Base-by-base conservation (phyloP, 805 yeast species). In the Brettanomyces custersianus region DNA sequence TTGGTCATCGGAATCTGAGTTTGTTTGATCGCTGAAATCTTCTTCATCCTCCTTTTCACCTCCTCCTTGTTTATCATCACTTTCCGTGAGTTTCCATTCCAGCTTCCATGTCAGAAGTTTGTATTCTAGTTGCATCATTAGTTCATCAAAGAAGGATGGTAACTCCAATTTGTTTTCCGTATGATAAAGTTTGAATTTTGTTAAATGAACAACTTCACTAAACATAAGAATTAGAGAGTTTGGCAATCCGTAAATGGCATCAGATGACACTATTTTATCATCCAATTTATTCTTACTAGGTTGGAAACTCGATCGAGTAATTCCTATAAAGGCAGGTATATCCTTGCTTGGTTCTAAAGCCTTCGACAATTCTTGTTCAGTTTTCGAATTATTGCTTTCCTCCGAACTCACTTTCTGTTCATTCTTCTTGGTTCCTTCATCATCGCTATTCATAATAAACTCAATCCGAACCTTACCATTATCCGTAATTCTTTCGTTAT, bases 221-320 rank as follows among this genome's bases (percentile, higher is more conserved):
- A 86, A 83, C 36, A 85, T 59, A 17, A 77, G 47, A 37, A 84
- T 78, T 29, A 86, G 61, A 3, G 94, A 80, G 49, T 82, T 84
- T 6, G 95, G 95, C 38, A 86, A 61, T 1, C 95, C 95, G 52
- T 83, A 85, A 34, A 85, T 62, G 0, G 88, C 83, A 54, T 82
- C 94, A 1, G 88, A 78, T 7, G 87, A 77, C 42, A 80, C 66
- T 36, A 72, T 65, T 42, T 74, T 73, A 48, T 72, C 74, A 38
- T 71, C 72, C 25, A 68, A 59, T 45, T 70, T 73, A 40, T 57
- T 54, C 36, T 55, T 57, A 1, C 62, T 55, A 24, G 54, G 58
- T 36, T 55, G 62, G 52, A 67, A 53, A 52, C 64, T 52, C 21
- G 62, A 42, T 49, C 63, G 63, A 18, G 63, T 63, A 33, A 57